A percentile compares a stretch with the other conserved stretches of the same genome.
Evolutionary conservation across 805 yeast species (phyloP).

Genomic region (Clavispora vitiphila): DNA sequence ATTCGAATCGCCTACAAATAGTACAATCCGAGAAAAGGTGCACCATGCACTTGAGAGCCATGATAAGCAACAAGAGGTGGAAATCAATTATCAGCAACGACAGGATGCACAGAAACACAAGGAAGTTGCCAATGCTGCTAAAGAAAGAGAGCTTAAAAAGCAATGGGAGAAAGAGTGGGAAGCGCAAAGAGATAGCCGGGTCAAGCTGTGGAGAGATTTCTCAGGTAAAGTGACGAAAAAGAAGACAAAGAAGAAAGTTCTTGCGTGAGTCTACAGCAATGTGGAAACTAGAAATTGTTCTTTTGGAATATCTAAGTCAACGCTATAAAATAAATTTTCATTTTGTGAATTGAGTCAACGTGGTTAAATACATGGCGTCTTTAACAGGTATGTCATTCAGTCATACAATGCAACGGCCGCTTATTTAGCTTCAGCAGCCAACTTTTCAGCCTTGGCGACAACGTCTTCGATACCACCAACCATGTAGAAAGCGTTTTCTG

Average conservation of each 20-base stretch:
- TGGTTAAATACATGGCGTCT: constrained; percentile 12
- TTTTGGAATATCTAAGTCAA: constrained; percentile 3
- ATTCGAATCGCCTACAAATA: constrained; percentile 16
- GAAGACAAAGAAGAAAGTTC: constrained; percentile 38
- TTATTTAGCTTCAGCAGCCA: constrained; percentile 88
- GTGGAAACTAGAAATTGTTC: not conserved
- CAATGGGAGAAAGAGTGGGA: constrained; percentile 53
- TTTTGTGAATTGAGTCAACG: constrained; percentile 13
- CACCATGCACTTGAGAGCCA: constrained; percentile 41
- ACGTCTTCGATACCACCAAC: constrained; percentile 99
- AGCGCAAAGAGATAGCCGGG: constrained; percentile 51
- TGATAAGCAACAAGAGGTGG: constrained; percentile 23
- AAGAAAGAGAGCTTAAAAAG: constrained; percentile 23
- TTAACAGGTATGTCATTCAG: constrained; percentile 18
- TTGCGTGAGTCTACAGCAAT: constrained; percentile 24
- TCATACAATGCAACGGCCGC: constrained; percentile 21
- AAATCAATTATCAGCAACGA: constrained; percentile 21
- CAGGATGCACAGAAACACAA: constrained; percentile 22
- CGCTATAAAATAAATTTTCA: constrained; percentile 12
- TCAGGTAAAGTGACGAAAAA: constrained; percentile 40
- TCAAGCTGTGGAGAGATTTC: constrained; percentile 55
- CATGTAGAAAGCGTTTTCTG: constrained; percentile 99
- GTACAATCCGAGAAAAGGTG: constrained; percentile 32
- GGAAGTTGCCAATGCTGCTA: constrained; percentile 30
- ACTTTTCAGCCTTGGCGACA: constrained; percentile 96